Percentiles rank a stretch among this genome's conserved stretches.
phyloP scores from a whole-genome alignment of 2,329 filamentous ascomycete species.

The Nigrospora sphaerica region DNA sequence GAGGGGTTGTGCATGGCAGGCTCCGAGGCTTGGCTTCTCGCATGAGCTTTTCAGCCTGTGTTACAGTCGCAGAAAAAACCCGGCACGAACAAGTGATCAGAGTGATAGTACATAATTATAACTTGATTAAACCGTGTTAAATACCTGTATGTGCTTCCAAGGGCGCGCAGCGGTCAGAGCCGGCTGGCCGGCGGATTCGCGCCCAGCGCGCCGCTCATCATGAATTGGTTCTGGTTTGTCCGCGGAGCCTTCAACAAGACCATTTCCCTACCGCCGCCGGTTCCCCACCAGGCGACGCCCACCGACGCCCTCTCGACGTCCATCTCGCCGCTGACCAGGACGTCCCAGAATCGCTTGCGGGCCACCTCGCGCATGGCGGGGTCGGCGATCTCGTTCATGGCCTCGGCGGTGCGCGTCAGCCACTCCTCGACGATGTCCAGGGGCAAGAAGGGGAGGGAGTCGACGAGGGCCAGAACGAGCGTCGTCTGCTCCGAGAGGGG shows the following conservation, averaged over 20 bases:
- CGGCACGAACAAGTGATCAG: too few relatives aligned
- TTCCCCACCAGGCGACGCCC: conserved; percentile 82
- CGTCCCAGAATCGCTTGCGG: conserved; percentile 70
- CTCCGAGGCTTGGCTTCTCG: neutral
- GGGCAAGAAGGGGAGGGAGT: conserved; percentile 69
- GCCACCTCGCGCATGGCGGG: conserved; percentile 55
- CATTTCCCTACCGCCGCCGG: conserved; percentile 45
- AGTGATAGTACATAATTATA: too few relatives aligned
- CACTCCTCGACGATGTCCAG: conserved; percentile 69
- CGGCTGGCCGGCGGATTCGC: neutral
- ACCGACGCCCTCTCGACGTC: conserved; percentile 76
- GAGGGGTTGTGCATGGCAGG: neutral
- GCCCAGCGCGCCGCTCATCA: conserved; percentile 50
- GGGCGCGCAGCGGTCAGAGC: too few relatives aligned
- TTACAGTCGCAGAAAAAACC: too few relatives aligned
- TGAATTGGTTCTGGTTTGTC: conserved; percentile 17
- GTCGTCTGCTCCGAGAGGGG: conserved; percentile 71
- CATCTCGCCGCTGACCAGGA: conserved; percentile 75
- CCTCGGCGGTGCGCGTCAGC: conserved; percentile 63
- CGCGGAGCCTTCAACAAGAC: conserved; percentile 26
- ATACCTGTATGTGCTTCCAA: too few relatives aligned
- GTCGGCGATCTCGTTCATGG: conserved; percentile 59
- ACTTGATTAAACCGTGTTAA: too few relatives aligned
- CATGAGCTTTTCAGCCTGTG: too few relatives aligned
- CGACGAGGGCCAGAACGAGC: conserved; percentile 68